Base-by-base conservation (phyloP, 805 yeast species). In the Citeromyces matritensis region DNA sequence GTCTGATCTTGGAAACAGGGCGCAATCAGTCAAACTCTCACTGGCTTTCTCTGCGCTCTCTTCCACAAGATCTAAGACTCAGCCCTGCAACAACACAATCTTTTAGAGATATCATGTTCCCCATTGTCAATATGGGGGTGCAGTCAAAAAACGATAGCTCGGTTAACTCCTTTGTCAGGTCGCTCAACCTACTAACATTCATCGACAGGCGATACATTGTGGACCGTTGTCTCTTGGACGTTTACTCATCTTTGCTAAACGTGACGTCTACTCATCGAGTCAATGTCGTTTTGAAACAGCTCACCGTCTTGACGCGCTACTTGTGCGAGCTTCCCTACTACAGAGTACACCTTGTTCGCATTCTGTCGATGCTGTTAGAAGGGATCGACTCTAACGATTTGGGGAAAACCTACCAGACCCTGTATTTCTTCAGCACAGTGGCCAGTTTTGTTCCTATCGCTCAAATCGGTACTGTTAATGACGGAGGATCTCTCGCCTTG, bases 381-480 rank as follows among this genome's bases (percentile, higher is more conserved):
- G 95, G 91, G 21, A 73, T 91, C 19, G 97, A 91, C 47, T 69
- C 86, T 1, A 91, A 86, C 47, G 98, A 91, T 50, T 62, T 84
- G 30, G 63, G 60, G 9, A 70, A 86, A 45, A 76, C 95, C 0
- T 60, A 73, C 10, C 65, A 71, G 32, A 67, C 94, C 0, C 53
- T 86, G 26, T 68, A 74, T 35, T 64, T 80, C 12, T 65, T 91
- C 34, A 77, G 82, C 8, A 61, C 82, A 0, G 67, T 77, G 15
- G 75, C 84, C 1, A 60, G 78, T 5, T 77, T 74, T 34, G 68
- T 80, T 3, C 95, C 95, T 1, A 44, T 81, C 8, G 63, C 67
- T 7, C 55, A 54, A 7, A 69, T 62, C 3, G 13, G 52, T 1
- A 30, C 37, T 0, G 46, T 40, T 5, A 60, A 60, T 8, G 71